These are phyloP conservation scores for Yarrowia bubula DNA, from an alignment of 805 yeast species.

Conservation along the genomic window DNA sequence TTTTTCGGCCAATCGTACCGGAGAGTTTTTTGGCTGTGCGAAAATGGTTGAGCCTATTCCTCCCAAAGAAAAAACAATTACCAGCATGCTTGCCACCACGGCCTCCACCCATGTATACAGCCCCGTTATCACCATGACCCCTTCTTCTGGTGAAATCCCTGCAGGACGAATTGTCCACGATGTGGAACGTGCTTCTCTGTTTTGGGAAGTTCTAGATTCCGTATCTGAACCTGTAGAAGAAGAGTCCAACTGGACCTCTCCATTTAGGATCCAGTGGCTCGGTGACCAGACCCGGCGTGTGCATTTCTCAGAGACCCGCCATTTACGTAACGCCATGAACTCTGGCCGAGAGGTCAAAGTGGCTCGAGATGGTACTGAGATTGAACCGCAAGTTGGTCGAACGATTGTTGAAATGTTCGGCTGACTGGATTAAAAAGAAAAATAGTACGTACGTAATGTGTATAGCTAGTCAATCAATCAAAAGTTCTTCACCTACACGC, in stretches of 20 bases:
- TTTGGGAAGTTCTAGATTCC: slow-evolving; percentile 31
- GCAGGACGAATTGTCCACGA: slow-evolving; percentile 34
- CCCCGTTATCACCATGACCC: slow-evolving; percentile 15
- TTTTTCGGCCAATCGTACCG: slow-evolving; percentile 44
- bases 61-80: slow-evolving; percentile 15
- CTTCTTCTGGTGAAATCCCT: slow-evolving; percentile 28
- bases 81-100: neutral
- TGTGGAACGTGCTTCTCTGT: slow-evolving; percentile 22
- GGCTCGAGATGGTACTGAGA: slow-evolving; percentile 47
- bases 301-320: slow-evolving; percentile 39
- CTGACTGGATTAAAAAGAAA: neutral
- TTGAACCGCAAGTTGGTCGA: slow-evolving; percentile 41
- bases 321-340: slow-evolving; percentile 41
- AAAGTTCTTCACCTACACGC: too few relatives aligned
- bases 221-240: slow-evolving; percentile 29
- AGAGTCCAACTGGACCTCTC: slow-evolving; percentile 39
- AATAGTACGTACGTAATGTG: too few relatives aligned
- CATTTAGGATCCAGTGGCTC: slow-evolving; percentile 43
- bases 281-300: slow-evolving; percentile 34
- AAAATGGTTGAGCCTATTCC: slow-evolving; percentile 39
- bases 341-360: slow-evolving; percentile 43
- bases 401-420: slow-evolving; percentile 38
- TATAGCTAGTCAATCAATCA: too few relatives aligned
- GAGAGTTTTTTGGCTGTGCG: slow-evolving; percentile 45
- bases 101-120: neutral